These are phyloP conservation scores for Auricularia cornea DNA, from an alignment of 768 basidiomycete genomes.

Conservation along the genomic window DNA sequence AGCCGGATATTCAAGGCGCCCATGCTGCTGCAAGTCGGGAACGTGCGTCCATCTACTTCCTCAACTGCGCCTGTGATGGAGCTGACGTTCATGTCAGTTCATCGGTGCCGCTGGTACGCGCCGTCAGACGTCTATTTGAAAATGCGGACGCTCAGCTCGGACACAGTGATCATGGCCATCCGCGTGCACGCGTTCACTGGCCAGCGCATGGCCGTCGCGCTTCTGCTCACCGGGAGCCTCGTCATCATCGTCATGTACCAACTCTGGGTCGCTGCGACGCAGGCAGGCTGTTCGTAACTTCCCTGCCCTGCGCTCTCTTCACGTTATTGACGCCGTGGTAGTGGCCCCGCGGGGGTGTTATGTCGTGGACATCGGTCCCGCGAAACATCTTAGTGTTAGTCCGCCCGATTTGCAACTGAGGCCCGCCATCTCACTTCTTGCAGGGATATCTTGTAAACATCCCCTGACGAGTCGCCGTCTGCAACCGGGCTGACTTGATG, in stretches of 20 bases:
- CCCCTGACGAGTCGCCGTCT: not conserved
- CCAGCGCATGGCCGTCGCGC: not conserved
- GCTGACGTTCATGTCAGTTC: not conserved
- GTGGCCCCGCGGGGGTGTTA: not conserved
- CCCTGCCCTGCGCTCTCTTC: not conserved
- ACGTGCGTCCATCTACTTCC: not conserved
- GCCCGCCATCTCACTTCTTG: too few species aligned
- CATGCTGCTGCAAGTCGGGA: not conserved
- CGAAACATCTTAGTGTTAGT: not conserved
- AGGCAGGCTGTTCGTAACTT: not conserved
- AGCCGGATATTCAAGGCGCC: not conserved
- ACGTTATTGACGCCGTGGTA: not conserved
- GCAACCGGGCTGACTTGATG: not conserved
- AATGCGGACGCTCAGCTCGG: not conserved
- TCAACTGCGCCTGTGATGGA: not conserved
- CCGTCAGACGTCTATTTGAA: not conserved
- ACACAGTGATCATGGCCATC: not conserved
- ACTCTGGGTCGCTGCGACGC: not conserved
- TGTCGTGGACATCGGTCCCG: not conserved
- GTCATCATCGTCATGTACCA: not conserved
- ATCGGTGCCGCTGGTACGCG: not conserved
- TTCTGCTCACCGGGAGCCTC: not conserved
- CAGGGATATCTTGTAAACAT: too few species aligned
- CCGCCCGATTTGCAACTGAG: not conserved
- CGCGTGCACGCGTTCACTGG: not conserved